Percentiles rank a stretch among this genome's conserved stretches.
phyloP scores from a whole-genome alignment of 164 flowering plant species.

The Saururus chinensis region DNA sequence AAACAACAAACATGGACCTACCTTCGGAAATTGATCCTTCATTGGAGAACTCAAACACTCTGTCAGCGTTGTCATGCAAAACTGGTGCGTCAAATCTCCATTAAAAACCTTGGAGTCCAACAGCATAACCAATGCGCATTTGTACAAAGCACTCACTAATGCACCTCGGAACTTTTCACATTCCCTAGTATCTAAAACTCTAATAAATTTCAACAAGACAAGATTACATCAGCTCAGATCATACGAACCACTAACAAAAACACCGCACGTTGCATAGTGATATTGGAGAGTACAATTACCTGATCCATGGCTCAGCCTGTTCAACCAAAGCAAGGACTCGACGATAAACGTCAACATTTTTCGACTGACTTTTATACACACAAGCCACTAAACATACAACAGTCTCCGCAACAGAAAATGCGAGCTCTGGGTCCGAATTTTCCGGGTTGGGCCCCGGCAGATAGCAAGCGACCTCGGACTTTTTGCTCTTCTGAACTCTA shows the following conservation, averaged over 20 bases:
- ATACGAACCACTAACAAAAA: too few relatives aligned
- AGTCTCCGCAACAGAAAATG: constrained; percentile 36
- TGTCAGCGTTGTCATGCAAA: constrained; percentile 30
- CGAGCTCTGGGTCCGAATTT: constrained; percentile 38
- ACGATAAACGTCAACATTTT: constrained; percentile 28
- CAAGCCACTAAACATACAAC: constrained; percentile 43
- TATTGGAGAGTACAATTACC: constrained; percentile 24
- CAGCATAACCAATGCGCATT: constrained; percentile 31
- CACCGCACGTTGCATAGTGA: neutral
- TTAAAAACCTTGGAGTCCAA: constrained; percentile 24
- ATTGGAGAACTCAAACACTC: constrained; percentile 38
- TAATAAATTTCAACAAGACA: constrained; percentile 6
- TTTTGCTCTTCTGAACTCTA: constrained; percentile 7
- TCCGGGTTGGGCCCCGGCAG: constrained; percentile 26
- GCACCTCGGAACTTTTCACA: constrained; percentile 38
- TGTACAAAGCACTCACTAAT: constrained; percentile 37
- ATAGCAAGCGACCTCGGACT: constrained; percentile 6
- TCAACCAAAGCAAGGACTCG: constrained; percentile 44
- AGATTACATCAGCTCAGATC: neutral
- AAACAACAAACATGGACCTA: constrained; percentile 7
- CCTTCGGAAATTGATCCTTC: constrained; percentile 54
- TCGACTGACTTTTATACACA: constrained; percentile 28
- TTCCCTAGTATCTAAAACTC: constrained; percentile 48
- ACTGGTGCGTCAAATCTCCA: constrained; percentile 27
- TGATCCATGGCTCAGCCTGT: constrained; percentile 53